Evolutionary conservation across 495 filamentous ascomycete species (phyloP).

Genomic region (Chaetomium tenue): DNA sequence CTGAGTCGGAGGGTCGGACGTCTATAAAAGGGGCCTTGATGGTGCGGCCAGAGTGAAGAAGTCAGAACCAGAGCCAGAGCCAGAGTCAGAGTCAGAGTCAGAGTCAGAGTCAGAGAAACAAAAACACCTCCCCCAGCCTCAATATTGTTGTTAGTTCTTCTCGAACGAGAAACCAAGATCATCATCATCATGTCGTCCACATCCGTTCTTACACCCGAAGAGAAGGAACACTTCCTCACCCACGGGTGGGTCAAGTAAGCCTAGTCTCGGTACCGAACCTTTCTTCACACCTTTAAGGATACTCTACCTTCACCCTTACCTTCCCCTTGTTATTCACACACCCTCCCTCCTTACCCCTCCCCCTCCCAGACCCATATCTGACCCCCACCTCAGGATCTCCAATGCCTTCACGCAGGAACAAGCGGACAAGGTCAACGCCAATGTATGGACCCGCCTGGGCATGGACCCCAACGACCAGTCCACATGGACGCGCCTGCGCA

Average conservation of each 20-base stretch:
- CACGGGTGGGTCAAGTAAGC: slow-evolving; percentile 61
- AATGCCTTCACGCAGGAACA: slow-evolving; percentile 58
- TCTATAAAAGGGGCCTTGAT: slow-evolving; percentile 15
- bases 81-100: background rate
- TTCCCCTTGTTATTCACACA: background rate
- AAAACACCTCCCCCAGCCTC: background rate
- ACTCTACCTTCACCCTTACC: background rate
- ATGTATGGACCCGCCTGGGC: slow-evolving; percentile 68
- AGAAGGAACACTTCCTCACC: slow-evolving; percentile 64
- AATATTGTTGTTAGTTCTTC: background rate
- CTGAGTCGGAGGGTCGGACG: background rate
- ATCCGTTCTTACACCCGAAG: slow-evolving; percentile 53
- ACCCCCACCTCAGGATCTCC: slow-evolving; percentile 28
- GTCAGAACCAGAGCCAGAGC: background rate
- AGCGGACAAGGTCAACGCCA: slow-evolving; percentile 54
- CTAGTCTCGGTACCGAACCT: background rate
- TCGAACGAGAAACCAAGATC: background rate
- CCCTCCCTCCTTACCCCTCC: background rate
- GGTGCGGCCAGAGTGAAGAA: background rate
- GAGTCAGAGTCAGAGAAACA: background rate
- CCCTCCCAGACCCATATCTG: slow-evolving; percentile 1
- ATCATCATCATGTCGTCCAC: slow-evolving; percentile 32
- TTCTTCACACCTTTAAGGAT: background rate
- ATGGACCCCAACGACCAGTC: slow-evolving; percentile 63
- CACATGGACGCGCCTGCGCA: slow-evolving; percentile 62